Percentiles rank a stretch among this genome's conserved stretches.
Evolutionary conservation across 805 yeast species (phyloP).

Genomic region (Tetrapisispora nanseiensis): DNA sequence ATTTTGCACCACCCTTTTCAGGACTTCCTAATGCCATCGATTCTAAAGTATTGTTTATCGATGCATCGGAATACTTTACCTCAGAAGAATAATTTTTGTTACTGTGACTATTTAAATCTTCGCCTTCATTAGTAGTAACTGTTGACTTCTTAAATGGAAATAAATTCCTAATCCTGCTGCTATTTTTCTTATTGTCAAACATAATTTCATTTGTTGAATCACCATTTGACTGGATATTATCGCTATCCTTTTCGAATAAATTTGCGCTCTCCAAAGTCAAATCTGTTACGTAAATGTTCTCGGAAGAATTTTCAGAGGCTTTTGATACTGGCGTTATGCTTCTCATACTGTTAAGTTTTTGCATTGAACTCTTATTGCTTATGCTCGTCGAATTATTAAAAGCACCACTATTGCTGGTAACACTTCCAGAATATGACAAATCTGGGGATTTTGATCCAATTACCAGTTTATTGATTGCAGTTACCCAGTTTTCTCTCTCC

Average conservation of each 20-base stretch:
- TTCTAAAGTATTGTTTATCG: constrained; percentile 25
- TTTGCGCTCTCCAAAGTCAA: constrained; percentile 4
- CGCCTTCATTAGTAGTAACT: constrained; percentile 3
- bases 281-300: constrained; percentile 16
- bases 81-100: constrained; percentile 5
- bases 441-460: constrained; percentile 6
- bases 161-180: constrained; percentile 40
- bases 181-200: constrained; percentile 23
- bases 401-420: too few relatives aligned
- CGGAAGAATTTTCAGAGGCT: constrained; percentile 6
- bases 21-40: constrained; percentile 18
- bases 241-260: not conserved
- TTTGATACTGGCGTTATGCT: not conserved
- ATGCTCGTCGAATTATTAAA: not conserved
- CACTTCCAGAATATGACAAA: not conserved
- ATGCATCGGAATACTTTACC: constrained; percentile 12
- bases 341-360: not conserved
- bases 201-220: not conserved
- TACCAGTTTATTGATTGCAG: constrained; percentile 31
- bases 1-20: not conserved
- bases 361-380: not conserved
- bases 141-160: constrained; percentile 45
- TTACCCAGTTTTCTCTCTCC: constrained; percentile 70
- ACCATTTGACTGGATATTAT: not conserved
- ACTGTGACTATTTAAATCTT: not conserved